These are phyloP conservation scores for Gossypium raimondii DNA, from an alignment of 345 rosid genomes.

Conservation along the genomic window DNA sequence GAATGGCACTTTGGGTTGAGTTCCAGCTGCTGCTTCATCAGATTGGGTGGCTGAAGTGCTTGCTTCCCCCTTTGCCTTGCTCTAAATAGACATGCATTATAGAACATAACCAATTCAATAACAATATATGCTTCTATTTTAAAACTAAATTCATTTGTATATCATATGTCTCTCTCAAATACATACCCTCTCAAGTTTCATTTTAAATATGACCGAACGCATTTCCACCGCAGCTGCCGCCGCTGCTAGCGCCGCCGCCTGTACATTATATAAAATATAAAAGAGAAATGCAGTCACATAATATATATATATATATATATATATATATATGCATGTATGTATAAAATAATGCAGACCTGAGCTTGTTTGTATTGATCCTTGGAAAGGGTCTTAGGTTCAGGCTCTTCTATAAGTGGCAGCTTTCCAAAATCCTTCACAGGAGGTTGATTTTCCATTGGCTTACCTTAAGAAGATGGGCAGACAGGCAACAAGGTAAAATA, in stretches of 20 bases:
- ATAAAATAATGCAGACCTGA: not conserved
- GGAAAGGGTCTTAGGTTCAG: not conserved
- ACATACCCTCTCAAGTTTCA: not conserved
- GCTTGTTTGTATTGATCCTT: not conserved
- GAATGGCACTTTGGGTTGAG: not conserved
- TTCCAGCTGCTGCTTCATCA: not conserved
- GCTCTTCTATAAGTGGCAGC: not conserved
- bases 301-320: no score
- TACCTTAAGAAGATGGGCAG: no score
- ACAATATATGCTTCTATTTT: no score
- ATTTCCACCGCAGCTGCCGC: not conserved
- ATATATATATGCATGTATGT: not conserved
- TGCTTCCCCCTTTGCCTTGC: not conserved
- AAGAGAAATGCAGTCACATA: not conserved
- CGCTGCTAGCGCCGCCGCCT: no score
- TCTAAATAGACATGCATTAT: not conserved
- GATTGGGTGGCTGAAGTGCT: not conserved
- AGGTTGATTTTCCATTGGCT: constrained; percentile 2
- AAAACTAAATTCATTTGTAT: no score
- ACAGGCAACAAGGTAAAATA: not conserved
- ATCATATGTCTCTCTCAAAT: no score
- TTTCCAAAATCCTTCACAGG: not conserved
- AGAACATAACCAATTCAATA: no score
- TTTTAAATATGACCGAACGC: not conserved
- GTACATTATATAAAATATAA: no score